Evolutionary conservation across 1,284 basidiomycete genomes (phyloP).

Genomic region (Coniferiporia sulphurascens): DNA sequence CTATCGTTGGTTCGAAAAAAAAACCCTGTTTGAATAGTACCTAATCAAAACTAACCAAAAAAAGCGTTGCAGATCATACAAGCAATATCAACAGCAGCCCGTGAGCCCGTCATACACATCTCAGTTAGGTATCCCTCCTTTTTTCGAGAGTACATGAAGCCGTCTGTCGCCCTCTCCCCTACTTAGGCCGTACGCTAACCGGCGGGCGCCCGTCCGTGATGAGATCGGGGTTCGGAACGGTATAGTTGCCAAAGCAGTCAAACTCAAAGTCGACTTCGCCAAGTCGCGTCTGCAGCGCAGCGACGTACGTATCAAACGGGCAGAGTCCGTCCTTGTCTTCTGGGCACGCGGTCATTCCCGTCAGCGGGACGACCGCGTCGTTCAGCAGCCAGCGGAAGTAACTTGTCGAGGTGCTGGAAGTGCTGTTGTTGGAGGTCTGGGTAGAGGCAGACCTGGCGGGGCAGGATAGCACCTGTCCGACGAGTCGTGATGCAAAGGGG

Average conservation of each 20-base stretch:
- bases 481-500: constrained; percentile 54
- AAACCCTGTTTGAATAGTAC: too few species aligned
- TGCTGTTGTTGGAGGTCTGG: constrained; percentile 15
- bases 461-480: constrained; percentile 59
- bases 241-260: constrained; percentile 42
- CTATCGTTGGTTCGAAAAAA: too few species aligned
- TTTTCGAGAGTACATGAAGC: too few species aligned
- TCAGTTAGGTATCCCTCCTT: too few species aligned
- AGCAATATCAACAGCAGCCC: too few species aligned
- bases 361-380: constrained; percentile 60
- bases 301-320: constrained; percentile 46
- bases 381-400: constrained; percentile 53
- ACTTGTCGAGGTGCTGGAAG: too few species aligned
- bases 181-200: constrained; percentile 15
- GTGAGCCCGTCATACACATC: too few species aligned
- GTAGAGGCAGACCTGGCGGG: constrained; percentile 30
- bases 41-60: too few species aligned
- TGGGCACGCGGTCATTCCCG: constrained; percentile 49
- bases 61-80: too few species aligned
- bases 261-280: constrained; percentile 39
- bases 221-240: constrained; percentile 33
- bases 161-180: too few species aligned
- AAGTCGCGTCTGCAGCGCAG: constrained; percentile 42
- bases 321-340: constrained; percentile 53
- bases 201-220: constrained; percentile 37